Base-by-base conservation (phyloP, 176 grass and related monocot genomes). In the Hsuehochloa calcarea region DNA sequence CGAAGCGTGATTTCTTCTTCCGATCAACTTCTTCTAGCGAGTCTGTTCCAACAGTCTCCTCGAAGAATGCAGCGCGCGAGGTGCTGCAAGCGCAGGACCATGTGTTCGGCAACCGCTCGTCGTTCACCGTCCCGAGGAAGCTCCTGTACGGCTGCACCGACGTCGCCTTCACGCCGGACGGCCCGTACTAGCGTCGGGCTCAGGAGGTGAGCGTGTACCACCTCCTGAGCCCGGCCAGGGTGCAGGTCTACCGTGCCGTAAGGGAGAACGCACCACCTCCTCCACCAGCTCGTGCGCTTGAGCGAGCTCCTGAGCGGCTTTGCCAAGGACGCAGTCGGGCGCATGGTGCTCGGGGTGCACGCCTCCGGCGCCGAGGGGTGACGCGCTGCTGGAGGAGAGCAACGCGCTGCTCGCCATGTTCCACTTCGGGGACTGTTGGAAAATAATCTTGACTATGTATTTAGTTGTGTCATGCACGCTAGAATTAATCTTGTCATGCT, bases 101-200 rank as follows among this genome's bases (percentile, higher is more conserved):
- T 22, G 47, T 55, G 46, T 81, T 81, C 47, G 79, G 62, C 46
- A 19, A 0, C 47, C 47, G 65, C 11, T 64, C 79, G 0, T 17
- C 31, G 34, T 47, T 81, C 46, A 0, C 34, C 20, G 5, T 68
- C 20, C 78, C 78, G 10, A 15, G 79, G 7, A 4, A 20, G 12
- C 79, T 81, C 64, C 31, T 69, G 6, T 69, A 81, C 47, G 47
- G 65, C 47, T 81, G 64, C 79, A 55, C 79, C 31, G 65, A 81
- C 79, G 40, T 69, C 46, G 47, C 65, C 46, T 81, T 81, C 64
- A 65, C 64, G 47, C 64, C 79, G 29, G 19, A 81, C 47, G 47
- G 78, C 1, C 31, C 46, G 2, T 54, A 68, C 64, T 81, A 64
- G 78, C 78, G 59, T 17, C 16, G 11, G 26, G 41, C 26, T 4